Evolutionary conservation across 148 eudicot species (phyloP).

Genomic region (Camellia lanceoleosa): DNA sequence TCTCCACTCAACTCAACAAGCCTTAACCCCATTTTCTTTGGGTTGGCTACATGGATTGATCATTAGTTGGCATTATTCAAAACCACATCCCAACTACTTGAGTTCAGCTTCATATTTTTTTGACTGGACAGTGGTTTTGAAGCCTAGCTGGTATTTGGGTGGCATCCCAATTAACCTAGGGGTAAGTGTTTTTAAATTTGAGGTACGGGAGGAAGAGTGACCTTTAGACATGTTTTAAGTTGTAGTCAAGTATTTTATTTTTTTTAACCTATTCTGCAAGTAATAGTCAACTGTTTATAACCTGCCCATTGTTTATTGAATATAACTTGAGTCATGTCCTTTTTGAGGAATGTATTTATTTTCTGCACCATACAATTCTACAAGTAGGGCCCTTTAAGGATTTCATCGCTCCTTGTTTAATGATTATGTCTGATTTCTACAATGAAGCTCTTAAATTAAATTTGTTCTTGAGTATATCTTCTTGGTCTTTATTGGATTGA

Average conservation of each 20-base stretch:
- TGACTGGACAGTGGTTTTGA: neutral
- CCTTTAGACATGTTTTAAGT: neutral
- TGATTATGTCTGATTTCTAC: neutral
- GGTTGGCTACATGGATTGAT: neutral
- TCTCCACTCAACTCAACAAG: neutral
- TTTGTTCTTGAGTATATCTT: neutral
- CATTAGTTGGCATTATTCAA: neutral
- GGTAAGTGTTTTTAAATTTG: neutral
- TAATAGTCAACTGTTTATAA: too few species aligned
- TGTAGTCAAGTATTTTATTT: neutral
- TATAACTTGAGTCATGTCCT: neutral
- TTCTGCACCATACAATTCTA: neutral
- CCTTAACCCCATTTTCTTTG: neutral
- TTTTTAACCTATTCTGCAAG: neutral
- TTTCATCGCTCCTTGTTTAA: neutral
- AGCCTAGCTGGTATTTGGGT: neutral
- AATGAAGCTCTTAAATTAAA: neutral
- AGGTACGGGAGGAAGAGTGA: neutral
- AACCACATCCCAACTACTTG: neutral
- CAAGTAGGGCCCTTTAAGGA: neutral
- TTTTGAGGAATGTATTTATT: neutral
- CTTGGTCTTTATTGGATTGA: neutral
- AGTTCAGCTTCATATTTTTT: neutral
- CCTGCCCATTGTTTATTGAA: neutral
- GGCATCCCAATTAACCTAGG: neutral